Evolutionary conservation across 768 basidiomycete genomes (phyloP).

Genomic region (Termitomyces sp.): DNA sequence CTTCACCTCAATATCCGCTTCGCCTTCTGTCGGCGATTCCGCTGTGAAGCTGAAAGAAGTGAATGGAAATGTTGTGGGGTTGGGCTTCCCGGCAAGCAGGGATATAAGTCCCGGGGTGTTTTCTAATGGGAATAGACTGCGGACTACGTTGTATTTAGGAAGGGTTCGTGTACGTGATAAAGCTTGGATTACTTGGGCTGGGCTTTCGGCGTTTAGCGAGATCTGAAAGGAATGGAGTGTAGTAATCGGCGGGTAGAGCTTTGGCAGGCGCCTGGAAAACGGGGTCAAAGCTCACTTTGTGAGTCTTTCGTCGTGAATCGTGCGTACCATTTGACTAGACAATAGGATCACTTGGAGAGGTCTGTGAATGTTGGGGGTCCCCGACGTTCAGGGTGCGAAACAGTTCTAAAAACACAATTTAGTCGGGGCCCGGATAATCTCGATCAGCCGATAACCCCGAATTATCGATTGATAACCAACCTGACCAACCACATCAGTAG

Average conservation of each 20-base stretch:
- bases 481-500: too few relatives aligned
- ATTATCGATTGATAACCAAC: background rate
- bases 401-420: background rate
- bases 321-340: background rate
- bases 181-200: constrained; percentile 47
- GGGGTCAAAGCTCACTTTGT: background rate
- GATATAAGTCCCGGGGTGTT: constrained; percentile 72
- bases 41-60: constrained; percentile 67
- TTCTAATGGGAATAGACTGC: constrained; percentile 75
- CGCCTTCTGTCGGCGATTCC: constrained; percentile 40
- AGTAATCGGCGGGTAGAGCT: constrained; percentile 47
- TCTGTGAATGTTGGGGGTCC: background rate
- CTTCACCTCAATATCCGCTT: constrained; percentile 28
- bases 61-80: constrained; percentile 88
- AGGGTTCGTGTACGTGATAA: background rate
- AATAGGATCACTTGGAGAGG: background rate
- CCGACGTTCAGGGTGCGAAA: too few relatives aligned
- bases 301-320: too few relatives aligned
- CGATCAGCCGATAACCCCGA: background rate
- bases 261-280: constrained; percentile 10
- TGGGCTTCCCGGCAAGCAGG: constrained; percentile 88
- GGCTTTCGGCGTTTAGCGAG: constrained; percentile 57
- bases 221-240: constrained; percentile 55
- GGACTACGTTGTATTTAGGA: constrained; percentile 33
- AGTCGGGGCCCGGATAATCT: background rate